A percentile compares a stretch with the other conserved stretches of the same genome.
Conservation (phyloP, 179 eudicot genomes). For the Carnegiea gigantea region DNA sequence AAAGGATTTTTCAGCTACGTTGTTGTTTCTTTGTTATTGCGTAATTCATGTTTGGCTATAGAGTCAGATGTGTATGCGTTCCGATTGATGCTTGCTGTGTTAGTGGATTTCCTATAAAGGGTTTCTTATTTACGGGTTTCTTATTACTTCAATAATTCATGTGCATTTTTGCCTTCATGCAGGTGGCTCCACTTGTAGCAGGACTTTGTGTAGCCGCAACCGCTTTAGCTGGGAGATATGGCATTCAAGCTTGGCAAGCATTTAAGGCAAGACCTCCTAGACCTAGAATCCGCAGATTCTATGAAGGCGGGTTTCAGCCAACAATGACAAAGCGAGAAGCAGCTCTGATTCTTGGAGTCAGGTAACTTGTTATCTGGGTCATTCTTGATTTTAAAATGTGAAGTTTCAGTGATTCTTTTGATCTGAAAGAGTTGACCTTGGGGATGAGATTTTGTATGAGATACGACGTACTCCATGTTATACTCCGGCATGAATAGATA, state of each 20-base stretch:
- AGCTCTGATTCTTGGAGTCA: conserved; percentile 75
- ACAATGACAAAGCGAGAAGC: conserved; percentile 80
- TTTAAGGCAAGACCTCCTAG: conserved; percentile 61
- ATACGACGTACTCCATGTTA: not conserved
- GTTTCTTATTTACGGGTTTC: too few species aligned
- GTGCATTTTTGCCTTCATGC: conserved; percentile 5
- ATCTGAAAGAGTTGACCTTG: not conserved
- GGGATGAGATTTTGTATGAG: too few species aligned
- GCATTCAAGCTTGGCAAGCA: conserved; percentile 72
- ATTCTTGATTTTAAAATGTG: not conserved
- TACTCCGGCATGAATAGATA: not conserved
- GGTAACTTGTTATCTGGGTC: conserved; percentile 32
- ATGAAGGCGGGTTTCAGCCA: conserved; percentile 75
- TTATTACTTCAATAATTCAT: too few species aligned
- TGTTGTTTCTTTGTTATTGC: not conserved
- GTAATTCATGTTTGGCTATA: not conserved
- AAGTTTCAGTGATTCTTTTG: not conserved
- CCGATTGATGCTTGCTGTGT: not conserved
- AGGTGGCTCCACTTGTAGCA: conserved; percentile 52
- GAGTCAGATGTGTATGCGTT: not conserved
- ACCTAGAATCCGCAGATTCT: conserved; percentile 57
- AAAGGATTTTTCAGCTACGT: not conserved
- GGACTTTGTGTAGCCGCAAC: conserved; percentile 61
- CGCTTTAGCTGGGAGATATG: conserved; percentile 63
- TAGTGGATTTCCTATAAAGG: not conserved